Evolutionary conservation across 2,329 filamentous ascomycete species (phyloP).

Genomic region (Ceratocystis huliohia): DNA sequence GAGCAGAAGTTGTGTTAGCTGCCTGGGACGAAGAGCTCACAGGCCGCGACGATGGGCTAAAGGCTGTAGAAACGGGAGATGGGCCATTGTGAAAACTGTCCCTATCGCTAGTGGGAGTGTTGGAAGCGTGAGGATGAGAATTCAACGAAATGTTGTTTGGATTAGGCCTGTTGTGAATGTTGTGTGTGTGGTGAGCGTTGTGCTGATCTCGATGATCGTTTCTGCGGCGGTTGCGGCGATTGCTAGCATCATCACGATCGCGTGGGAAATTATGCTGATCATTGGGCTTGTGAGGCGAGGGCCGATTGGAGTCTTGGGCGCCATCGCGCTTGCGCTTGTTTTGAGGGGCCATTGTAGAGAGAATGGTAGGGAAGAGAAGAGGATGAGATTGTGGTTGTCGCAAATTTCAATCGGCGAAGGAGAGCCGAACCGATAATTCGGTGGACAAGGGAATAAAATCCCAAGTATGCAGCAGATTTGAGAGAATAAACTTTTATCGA

Average conservation of each 20-base stretch:
- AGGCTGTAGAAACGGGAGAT: constrained; percentile 15
- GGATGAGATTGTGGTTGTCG: not conserved
- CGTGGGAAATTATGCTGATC: constrained; percentile 45
- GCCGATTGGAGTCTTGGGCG: constrained; percentile 37
- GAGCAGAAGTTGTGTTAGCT: not conserved
- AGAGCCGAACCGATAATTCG: not conserved
- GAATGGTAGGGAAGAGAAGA: constrained; percentile 20
- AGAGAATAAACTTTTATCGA: not conserved
- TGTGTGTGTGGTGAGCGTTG: constrained; percentile 26
- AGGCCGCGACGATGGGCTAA: constrained; percentile 15
- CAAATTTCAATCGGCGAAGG: constrained; percentile 1
- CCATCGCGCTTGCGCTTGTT: constrained; percentile 43
- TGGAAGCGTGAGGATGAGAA: not conserved
- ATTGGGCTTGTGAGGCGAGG: constrained; percentile 50
- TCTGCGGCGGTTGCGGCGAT: constrained; percentile 36
- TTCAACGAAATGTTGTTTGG: constrained; percentile 3
- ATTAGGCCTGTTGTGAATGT: constrained; percentile 31
- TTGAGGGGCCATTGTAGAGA: constrained; percentile 43
- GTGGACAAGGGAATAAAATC: not conserved
- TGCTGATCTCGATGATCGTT: constrained; percentile 41
- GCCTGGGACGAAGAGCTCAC: constrained; percentile 20
- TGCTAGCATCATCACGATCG: constrained; percentile 36
- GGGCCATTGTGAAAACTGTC: constrained; percentile 13
- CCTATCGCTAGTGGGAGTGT: constrained; percentile 1
- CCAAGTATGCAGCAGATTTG: not conserved